Conservation (phyloP, 805 yeast species). For the Candida saitoana region DNA sequence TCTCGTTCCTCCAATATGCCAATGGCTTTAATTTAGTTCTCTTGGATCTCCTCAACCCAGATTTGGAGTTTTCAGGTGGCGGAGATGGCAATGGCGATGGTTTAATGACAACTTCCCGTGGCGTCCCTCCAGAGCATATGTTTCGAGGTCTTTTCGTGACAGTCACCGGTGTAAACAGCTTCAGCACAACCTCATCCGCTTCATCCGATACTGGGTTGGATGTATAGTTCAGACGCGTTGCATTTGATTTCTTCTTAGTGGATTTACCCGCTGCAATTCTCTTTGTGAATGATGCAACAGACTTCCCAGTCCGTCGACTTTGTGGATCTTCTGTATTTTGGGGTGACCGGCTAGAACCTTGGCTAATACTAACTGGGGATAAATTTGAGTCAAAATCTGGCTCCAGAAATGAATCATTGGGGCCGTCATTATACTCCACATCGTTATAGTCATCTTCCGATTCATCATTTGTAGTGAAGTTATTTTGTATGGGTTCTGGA, state of each 20-base stretch:
- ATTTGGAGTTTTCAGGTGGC: constrained; percentile 43
- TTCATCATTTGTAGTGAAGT: not conserved
- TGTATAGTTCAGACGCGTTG: constrained; percentile 4
- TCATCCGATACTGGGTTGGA: constrained; percentile 9
- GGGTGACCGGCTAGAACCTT: constrained; percentile 2
- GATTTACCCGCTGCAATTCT: constrained; percentile 28
- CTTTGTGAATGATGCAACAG: constrained; percentile 25
- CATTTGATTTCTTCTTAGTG: not conserved
- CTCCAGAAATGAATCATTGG: constrained; percentile 17
- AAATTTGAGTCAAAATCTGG: constrained; percentile 6
- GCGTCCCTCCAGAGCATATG: constrained; percentile 4
- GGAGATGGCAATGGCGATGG: constrained; percentile 39
- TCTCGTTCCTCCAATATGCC: constrained; percentile 83
- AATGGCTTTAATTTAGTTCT: constrained; percentile 67
- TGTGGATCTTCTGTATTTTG: constrained; percentile 1
- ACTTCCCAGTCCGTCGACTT: not conserved
- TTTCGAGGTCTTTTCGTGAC: constrained; percentile 13
- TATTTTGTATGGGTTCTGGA: not conserved
- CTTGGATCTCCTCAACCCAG: constrained; percentile 57
- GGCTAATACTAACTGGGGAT: constrained; percentile 13
- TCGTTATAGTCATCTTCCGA: constrained; percentile 4
- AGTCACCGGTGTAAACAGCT: constrained; percentile 12
- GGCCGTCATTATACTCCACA: constrained; percentile 10
- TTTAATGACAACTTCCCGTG: constrained; percentile 11
- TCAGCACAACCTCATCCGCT: constrained; percentile 8